Base-by-base conservation (phyloP, 345 rosid genomes). In the Boechera retrofracta region DNA sequence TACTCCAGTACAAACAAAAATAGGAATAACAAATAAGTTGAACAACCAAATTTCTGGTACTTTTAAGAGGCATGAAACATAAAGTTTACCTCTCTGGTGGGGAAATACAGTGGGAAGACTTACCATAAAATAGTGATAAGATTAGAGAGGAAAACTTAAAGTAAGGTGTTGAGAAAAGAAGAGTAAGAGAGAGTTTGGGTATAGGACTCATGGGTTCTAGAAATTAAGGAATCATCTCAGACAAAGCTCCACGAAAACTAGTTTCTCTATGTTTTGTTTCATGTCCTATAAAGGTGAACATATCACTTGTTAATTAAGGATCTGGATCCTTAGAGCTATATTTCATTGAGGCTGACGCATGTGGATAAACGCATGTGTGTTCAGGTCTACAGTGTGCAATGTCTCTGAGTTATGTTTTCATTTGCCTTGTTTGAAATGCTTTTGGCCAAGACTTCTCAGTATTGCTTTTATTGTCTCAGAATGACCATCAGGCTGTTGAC, bases 401-500 rank as follows among this genome's bases (percentile, higher is more conserved):
- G 21, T 62, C 41, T 44, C 70, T 42, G 64, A 53, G 41, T 69
- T 48, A 52, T 60, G 48, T 52, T 52, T 69, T 39, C 47, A 38
- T 71, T 64, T 64, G 8, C 75, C 69, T 64, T 70, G 32, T 69
- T 29, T 74, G 66, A 63, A 67, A n/a, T 72, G 28, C 28, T 39
- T 49, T 39, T 61, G 71, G 11, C 72, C 33, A 39, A n/a, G 61
- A 59, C 72, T 75, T 76, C 63, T 48, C 15, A 77, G 28, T 44
- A 33, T 44, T 38, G 53, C 44, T 79, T 35, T 73, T 79, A 31
- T 73, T 70, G 6, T 78, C 81, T 76, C 94, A 95, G 98, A 95
- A 82, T 71, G 98, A 95, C 69, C 99, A 93, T 80, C 99, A 95
- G 80, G 97, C 99, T 77, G 91, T 95, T 56, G 98, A 95, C 85